Evolutionary conservation across 2,329 filamentous ascomycete species (phyloP).

Genomic region (Trichoderma breve): DNA sequence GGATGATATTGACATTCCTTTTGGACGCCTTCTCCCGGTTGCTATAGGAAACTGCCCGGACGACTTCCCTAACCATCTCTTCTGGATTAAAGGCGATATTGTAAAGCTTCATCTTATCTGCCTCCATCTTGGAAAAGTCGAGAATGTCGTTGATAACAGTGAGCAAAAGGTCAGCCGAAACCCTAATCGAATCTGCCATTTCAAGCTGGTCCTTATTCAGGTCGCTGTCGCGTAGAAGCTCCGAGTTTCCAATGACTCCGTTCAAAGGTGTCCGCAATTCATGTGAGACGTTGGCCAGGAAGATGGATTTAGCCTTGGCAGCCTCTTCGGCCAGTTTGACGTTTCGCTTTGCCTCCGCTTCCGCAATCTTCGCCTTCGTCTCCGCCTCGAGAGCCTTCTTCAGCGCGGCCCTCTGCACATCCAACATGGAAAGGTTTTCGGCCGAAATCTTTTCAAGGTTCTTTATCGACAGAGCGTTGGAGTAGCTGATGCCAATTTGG

Average conservation of each 20-base stretch:
- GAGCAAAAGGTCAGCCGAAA: constrained; percentile 81
- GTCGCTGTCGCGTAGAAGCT: constrained; percentile 73
- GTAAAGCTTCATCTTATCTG: constrained; percentile 80
- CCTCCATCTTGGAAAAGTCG: constrained; percentile 92
- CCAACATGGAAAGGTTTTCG: constrained; percentile 75
- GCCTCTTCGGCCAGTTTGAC: constrained; percentile 81
- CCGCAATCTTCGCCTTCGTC: constrained; percentile 72
- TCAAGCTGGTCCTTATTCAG: constrained; percentile 76
- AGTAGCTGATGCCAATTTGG: constrained; percentile 72
- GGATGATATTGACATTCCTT: constrained; percentile 61
- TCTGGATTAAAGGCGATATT: constrained; percentile 66
- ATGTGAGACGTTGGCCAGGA: constrained; percentile 76
- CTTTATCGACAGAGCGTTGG: constrained; percentile 65
- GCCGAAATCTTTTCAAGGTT: constrained; percentile 74
- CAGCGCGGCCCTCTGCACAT: constrained; percentile 71
- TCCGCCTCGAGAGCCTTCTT: constrained; percentile 71
- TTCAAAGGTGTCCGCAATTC: constrained; percentile 81
- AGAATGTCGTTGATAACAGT: constrained; percentile 96
- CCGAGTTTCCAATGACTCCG: constrained; percentile 84
- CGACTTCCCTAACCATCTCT: constrained; percentile 65
- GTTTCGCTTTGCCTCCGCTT: constrained; percentile 73
- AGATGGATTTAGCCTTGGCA: constrained; percentile 79
- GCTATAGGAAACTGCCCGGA: constrained; percentile 64
- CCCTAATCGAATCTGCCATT: constrained; percentile 82
- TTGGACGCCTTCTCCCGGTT: constrained; percentile 62